Conservation (phyloP, 148 eudicot genomes). For the Amaranthus cruentus region DNA sequence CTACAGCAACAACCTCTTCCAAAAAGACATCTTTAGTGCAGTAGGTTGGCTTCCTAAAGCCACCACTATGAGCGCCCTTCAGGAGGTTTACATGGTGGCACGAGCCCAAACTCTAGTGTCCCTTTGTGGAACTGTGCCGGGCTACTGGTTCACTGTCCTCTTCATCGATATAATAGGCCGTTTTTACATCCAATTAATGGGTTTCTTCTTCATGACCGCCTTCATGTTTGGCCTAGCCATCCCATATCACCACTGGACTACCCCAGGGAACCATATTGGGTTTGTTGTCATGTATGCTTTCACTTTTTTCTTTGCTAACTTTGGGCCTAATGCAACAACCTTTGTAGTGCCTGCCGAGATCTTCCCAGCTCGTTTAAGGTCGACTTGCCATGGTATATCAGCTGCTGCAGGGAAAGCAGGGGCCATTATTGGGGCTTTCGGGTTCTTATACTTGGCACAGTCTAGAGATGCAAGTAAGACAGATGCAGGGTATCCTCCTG, state of each 20-base stretch:
- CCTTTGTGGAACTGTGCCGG: constrained; percentile 79
- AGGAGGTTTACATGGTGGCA: constrained; percentile 62
- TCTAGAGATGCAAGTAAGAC: constrained; percentile 27
- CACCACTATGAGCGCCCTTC: constrained; percentile 52
- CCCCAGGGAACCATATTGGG: constrained; percentile 49
- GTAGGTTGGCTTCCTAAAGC: constrained; percentile 65
- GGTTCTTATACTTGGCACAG: constrained; percentile 70
- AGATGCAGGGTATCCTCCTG: constrained; percentile 68
- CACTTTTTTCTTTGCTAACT: constrained; percentile 84
- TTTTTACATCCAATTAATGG: constrained; percentile 65
- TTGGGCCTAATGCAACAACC: constrained; percentile 87
- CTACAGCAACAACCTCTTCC: constrained; percentile 79
- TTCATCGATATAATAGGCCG: constrained; percentile 63
- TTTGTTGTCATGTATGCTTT: constrained; percentile 64
- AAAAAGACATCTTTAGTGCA: constrained; percentile 69
- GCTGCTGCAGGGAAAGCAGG: constrained; percentile 87
- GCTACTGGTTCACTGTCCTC: constrained; percentile 79
- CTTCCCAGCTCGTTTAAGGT: constrained; percentile 75
- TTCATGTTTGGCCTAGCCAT: constrained; percentile 79
- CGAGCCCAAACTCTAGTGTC: constrained; percentile 79
- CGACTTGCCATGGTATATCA: constrained; percentile 88
- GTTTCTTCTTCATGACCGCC: constrained; percentile 70
- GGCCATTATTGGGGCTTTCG: constrained; percentile 75
- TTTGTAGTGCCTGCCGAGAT: constrained; percentile 87
- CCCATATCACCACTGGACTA: constrained; percentile 68